Conservation (phyloP, 225 moss, liverwort and hornwort species). For the Antitrichia curtipendula region DNA sequence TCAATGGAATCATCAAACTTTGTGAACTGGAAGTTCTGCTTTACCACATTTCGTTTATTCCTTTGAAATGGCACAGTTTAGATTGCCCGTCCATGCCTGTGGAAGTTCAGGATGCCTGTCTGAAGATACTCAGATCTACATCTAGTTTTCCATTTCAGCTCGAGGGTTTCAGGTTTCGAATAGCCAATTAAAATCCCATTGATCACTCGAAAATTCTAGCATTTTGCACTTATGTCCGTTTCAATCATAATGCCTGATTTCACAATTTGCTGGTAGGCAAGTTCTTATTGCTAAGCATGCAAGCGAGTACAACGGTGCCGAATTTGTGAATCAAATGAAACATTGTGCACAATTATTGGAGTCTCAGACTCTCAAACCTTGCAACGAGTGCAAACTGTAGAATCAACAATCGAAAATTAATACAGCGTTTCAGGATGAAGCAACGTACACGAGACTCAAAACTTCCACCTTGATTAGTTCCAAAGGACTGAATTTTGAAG, state of each 20-base stretch:
- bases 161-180: neutral
- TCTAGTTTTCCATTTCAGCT: neutral
- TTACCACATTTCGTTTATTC: neutral
- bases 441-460: neutral
- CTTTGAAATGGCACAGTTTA: neutral
- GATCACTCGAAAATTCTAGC: neutral
- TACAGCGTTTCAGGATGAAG: neutral
- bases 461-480: neutral
- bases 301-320: neutral
- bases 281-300: neutral
- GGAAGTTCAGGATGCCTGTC: neutral
- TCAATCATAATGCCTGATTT: neutral
- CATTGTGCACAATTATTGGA: neutral
- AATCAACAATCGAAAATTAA: neutral
- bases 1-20: neutral
- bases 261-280: no score
- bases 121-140: neutral
- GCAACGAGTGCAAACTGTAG: neutral
- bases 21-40: neutral
- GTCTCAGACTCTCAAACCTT: neutral
- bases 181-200: neutral
- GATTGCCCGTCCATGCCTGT: neutral
- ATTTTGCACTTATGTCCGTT: neutral
- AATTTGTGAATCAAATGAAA: neutral
- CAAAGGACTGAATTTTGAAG: no score